Evolutionary conservation across 805 yeast species (phyloP).

Genomic region (Ogataea zsoltii): DNA sequence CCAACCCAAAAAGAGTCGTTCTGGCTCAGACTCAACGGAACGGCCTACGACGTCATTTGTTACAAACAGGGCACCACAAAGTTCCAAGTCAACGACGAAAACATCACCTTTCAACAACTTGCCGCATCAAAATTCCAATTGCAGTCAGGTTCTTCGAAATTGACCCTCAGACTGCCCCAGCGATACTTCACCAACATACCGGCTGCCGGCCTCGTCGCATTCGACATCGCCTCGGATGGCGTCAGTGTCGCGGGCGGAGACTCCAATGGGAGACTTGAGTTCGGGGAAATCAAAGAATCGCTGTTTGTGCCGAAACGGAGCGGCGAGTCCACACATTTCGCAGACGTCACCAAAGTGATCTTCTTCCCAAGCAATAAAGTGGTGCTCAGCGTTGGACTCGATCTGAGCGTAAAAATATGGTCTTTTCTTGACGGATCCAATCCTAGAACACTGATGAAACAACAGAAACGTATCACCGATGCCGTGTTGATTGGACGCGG

Average conservation of each 20-base stretch:
- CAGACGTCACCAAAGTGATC: constrained; percentile 42
- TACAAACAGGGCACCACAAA: background rate
- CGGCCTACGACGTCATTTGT: constrained; percentile 5
- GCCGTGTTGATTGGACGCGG: constrained; percentile 61
- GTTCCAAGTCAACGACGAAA: background rate
- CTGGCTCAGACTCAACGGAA: constrained; percentile 17
- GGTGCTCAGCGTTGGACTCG: constrained; percentile 56
- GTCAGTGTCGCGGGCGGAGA: constrained; percentile 19
- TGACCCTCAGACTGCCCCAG: constrained; percentile 1
- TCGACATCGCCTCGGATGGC: constrained; percentile 13
- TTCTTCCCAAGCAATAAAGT: constrained; percentile 71
- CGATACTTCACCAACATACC: background rate
- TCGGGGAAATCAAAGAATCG: constrained; percentile 9
- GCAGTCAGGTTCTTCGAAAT: background rate
- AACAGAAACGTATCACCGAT: constrained; percentile 49
- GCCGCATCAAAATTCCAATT: background rate
- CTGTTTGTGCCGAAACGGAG: background rate
- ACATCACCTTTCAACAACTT: constrained; percentile 1
- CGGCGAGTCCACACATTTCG: constrained; percentile 47
- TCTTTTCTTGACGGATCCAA: constrained; percentile 45
- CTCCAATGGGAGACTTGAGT: constrained; percentile 15
- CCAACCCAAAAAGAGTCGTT: constrained; percentile 14
- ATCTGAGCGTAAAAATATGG: constrained; percentile 65
- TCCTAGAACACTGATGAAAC: constrained; percentile 54
- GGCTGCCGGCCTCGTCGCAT: background rate